Conservation (phyloP, 139 green algal species). For the Coelastrella sp. region DNA sequence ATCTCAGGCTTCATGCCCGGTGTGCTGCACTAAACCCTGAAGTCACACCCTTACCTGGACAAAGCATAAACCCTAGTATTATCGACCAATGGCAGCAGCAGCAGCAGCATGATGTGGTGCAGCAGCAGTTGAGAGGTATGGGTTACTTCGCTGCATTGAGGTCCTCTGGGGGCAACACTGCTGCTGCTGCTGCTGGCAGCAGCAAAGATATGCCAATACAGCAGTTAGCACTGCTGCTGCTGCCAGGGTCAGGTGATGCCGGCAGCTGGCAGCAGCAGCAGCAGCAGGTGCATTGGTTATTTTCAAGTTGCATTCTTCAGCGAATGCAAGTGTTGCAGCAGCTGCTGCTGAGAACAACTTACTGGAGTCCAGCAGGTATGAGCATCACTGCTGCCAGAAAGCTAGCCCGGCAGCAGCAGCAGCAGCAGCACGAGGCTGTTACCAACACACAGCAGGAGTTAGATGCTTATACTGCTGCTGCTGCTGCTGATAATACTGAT, state of each 20-base stretch:
- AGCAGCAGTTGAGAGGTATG: not conserved
- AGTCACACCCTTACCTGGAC: not conserved
- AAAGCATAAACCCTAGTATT: constrained; percentile 26
- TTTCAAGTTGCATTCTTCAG: constrained; percentile 13
- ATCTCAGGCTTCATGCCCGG: constrained; percentile 8
- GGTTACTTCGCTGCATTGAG: constrained; percentile 19
- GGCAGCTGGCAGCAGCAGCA: constrained; percentile 18
- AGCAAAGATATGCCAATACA: not conserved
- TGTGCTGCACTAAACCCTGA: constrained; percentile 43
- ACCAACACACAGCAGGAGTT: not conserved
- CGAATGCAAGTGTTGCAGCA: constrained; percentile 38
- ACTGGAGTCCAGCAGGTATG: constrained; percentile 27
- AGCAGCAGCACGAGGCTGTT: too few relatives aligned
- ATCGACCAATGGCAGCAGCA: constrained; percentile 4
- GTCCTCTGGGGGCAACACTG: not conserved
- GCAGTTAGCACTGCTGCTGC: not conserved
- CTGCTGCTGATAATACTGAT: not conserved
- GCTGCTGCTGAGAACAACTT: constrained; percentile 4
- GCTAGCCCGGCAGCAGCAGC: constrained; percentile 23
- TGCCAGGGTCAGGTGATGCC: not conserved
- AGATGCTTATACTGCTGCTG: not conserved
- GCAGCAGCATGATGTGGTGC: not conserved
- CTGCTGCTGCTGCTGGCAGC: not conserved
- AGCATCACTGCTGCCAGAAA: constrained; percentile 26
- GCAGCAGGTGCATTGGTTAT: not conserved